These are phyloP conservation scores for Mycena alexandri DNA, from an alignment of 768 basidiomycete species.

Conservation along the genomic window DNA sequence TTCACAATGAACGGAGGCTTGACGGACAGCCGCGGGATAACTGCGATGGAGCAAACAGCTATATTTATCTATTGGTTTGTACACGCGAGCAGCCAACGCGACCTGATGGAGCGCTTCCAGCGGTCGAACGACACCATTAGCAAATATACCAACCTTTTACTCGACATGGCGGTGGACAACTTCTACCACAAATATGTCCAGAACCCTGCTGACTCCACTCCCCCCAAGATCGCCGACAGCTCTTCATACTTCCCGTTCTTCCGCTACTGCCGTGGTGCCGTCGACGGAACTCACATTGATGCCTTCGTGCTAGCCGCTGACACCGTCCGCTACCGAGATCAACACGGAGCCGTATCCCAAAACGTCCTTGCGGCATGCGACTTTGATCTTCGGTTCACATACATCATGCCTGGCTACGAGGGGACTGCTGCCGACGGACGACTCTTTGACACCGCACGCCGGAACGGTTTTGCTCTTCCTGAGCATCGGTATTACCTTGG, in stretches of 20 bases:
- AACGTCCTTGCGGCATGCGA: background rate
- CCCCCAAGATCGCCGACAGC: conserved; percentile 3
- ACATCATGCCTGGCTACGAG: conserved; percentile 37
- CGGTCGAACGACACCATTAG: conserved; percentile 15
- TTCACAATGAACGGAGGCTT: background rate
- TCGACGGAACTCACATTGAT: conserved; percentile 1
- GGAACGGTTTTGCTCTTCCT: conserved; percentile 22
- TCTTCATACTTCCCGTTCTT: no score
- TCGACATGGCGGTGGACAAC: background rate
- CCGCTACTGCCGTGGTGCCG: conserved; percentile 31
- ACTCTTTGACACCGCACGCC: conserved; percentile 29
- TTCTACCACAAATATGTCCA: conserved; percentile 27
- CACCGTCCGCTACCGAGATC: background rate
- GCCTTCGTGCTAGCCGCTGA: background rate
- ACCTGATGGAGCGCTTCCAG: conserved; percentile 28
- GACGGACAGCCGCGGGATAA: background rate
- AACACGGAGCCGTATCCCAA: background rate
- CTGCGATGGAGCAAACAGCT: conserved; percentile 6
- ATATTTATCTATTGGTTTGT: conserved; percentile 35
- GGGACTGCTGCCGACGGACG: conserved; percentile 32
- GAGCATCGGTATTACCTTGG: conserved; percentile 43
- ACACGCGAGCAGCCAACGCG: conserved; percentile 15
- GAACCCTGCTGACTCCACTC: conserved; percentile 21
- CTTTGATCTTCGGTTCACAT: conserved; percentile 22
- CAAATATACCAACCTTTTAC: conserved; percentile 18